Evolutionary conservation across 345 rosid genomes (phyloP).

Genomic region (Eucalyptus marginata): DNA sequence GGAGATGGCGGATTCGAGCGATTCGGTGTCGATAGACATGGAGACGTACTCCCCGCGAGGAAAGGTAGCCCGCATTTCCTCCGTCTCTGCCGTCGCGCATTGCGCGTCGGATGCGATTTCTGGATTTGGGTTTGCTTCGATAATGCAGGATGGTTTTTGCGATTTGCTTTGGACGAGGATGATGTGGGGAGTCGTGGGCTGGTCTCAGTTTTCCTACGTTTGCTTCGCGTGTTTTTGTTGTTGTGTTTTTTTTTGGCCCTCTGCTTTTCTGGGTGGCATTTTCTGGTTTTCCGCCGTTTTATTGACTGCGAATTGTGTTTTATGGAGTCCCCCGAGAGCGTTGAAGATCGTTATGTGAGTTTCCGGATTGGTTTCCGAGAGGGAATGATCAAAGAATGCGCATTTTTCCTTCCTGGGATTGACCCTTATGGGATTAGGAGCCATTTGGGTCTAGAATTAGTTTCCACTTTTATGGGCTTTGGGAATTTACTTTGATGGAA

Average conservation of each 20-base stretch:
- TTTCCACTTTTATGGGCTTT: not conserved
- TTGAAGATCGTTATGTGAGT: not conserved
- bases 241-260: not conserved
- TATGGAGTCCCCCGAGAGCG: not conserved
- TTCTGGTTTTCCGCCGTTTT: not conserved
- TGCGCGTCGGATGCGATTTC: not conserved
- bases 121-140: not conserved
- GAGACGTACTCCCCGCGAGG: constrained; percentile 55
- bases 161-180: not conserved
- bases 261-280: not conserved
- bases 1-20: constrained; percentile 80
- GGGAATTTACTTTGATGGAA: not conserved
- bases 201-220: not conserved
- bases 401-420: not conserved
- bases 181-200: not conserved
- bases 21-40: constrained; percentile 79
- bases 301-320: not conserved
- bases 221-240: not conserved
- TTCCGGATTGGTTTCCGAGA: not conserved
- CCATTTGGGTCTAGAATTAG: not conserved
- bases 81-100: not conserved
- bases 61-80: constrained; percentile 44
- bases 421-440: not conserved
- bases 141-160: not conserved
- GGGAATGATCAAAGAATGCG: not conserved